Evolutionary conservation across 2,329 filamentous ascomycete species (phyloP), one percentile per base, ranked within the genome.

Genomic region (Colletotrichum tanaceti): DNA sequence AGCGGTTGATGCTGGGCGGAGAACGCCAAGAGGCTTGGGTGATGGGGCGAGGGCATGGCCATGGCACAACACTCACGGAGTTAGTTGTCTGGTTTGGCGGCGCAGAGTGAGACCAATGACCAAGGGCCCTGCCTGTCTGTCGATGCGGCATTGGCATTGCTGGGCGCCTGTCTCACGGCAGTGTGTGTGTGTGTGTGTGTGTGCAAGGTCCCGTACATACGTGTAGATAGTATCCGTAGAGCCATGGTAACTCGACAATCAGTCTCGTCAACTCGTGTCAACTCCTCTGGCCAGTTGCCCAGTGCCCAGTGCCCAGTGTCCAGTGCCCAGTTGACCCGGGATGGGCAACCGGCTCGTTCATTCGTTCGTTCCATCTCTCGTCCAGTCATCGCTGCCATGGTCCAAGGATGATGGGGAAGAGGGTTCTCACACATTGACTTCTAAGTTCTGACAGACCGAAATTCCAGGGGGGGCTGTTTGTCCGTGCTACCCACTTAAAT

Each of bases 101-200:
- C 28, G 28, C 28, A 28, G 28, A 28, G 28, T 28, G 28, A 50
- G n/a, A 50, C 43, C n/a, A 35, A 47, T 41, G n/a, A 14, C 60
- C 65, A n/a, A n/a, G n/a, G n/a, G n/a, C n/a, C n/a, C n/a, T n/a
- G n/a, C n/a, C n/a, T n/a, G n/a, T n/a, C n/a, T 65, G 65, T 65
- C 54, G 65, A 68, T 66, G 65, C 60, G 54, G 61, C 39, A 58
- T 59, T 64, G 65, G 65, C 65, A 41, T 28, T 58, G 57, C 38
- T 68, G 47, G 65, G 65, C 61, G 38, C 41, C 39, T 65, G 65
- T 68, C 65, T 68, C 65, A 68, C 65, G 46, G 65, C 65, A 64
- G 14, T 39, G n/a, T 7, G 28, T 24, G 5, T 46, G 28, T 11
- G 18, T 46, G 3, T 32, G 24, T 18, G 41, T 28, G n/a, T 18